Conservation (phyloP, 2,329 filamentous ascomycete genomes). For the Fusarium pseudonygamai region DNA sequence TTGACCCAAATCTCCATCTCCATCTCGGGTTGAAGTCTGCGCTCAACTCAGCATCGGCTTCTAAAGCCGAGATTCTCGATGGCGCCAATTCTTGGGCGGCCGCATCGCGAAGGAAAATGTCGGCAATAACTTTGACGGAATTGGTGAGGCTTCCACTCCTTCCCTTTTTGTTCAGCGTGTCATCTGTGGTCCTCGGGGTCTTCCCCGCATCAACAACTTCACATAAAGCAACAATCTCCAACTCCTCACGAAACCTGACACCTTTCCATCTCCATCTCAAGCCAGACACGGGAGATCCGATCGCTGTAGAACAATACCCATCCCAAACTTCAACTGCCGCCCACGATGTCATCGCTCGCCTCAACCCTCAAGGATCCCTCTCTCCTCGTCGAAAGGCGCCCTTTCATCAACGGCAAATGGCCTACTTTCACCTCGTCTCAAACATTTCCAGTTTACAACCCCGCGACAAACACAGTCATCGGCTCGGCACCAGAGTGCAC, state of each 20-base stretch:
- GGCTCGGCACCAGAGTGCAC: conserved; percentile 77
- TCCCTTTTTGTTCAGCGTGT: background rate
- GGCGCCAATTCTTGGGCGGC: background rate
- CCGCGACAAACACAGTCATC: conserved; percentile 72
- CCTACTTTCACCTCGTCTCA: conserved; percentile 73
- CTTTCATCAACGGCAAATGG: conserved; percentile 81
- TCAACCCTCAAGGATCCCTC: conserved; percentile 16
- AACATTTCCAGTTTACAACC: conserved; percentile 77
- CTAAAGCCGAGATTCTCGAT: background rate
- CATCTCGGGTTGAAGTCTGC: background rate
- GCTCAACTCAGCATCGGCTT: background rate
- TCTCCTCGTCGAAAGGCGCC: conserved; percentile 32
- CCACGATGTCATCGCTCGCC: conserved; percentile 10
- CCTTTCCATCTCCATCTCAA: background rate
- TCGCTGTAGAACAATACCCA: background rate
- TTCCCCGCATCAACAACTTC: background rate
- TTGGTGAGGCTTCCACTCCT: background rate
- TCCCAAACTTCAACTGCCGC: too few relatives aligned
- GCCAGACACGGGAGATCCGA: background rate
- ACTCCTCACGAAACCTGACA: background rate
- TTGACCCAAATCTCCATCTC: background rate
- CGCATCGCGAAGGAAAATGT: background rate
- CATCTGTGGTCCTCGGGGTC: background rate
- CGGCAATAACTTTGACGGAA: background rate
- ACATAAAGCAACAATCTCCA: background rate